These are phyloP conservation scores for Phialophora expanda DNA, from an alignment of 2,329 filamentous ascomycete genomes.

Conservation along the genomic window DNA sequence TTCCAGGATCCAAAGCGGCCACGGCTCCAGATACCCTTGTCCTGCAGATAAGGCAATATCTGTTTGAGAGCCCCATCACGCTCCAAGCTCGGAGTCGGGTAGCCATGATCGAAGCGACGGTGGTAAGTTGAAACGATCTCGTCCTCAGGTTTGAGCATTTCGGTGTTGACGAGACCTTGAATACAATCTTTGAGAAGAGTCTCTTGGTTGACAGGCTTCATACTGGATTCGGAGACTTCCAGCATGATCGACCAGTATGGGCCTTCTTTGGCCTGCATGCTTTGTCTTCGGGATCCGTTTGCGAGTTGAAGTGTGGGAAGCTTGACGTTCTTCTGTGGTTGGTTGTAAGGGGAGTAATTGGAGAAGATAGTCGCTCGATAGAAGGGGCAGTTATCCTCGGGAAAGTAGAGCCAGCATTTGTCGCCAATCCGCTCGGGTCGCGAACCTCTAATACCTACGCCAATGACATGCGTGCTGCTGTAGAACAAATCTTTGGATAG, in stretches of 20 bases:
- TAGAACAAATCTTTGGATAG: slow-evolving; percentile 93
- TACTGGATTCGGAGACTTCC: slow-evolving; percentile 91
- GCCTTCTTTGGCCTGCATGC: slow-evolving; percentile 75
- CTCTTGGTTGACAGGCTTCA: slow-evolving; percentile 90
- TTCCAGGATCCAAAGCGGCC: slow-evolving; percentile 98
- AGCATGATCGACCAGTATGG: slow-evolving; percentile 99
- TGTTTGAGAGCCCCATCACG: slow-evolving; percentile 92
- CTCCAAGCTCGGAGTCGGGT: slow-evolving; percentile 93
- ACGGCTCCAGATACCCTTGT: slow-evolving; percentile 89
- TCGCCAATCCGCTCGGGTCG: slow-evolving; percentile 96
- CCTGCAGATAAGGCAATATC: slow-evolving; percentile 89
- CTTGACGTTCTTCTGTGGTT: slow-evolving; percentile 80
- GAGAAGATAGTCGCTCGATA: slow-evolving; percentile 99
- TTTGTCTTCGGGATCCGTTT: slow-evolving; percentile 79
- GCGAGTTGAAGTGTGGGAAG: slow-evolving; percentile 85
- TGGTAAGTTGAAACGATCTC: slow-evolving; percentile 99
- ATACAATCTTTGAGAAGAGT: slow-evolving; percentile 90
- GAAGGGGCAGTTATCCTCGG: slow-evolving; percentile 97
- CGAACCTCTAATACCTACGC: slow-evolving; percentile 88
- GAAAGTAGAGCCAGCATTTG: slow-evolving; percentile 99
- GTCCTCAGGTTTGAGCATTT: slow-evolving; percentile 88
- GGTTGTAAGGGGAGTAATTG: slow-evolving; percentile 99
- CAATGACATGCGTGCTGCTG: slow-evolving; percentile 95
- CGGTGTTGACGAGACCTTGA: slow-evolving; percentile 95
- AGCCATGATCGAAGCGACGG: slow-evolving; percentile 96